Conservation (phyloP, 805 yeast species). For the Cyberlindnera americana region DNA sequence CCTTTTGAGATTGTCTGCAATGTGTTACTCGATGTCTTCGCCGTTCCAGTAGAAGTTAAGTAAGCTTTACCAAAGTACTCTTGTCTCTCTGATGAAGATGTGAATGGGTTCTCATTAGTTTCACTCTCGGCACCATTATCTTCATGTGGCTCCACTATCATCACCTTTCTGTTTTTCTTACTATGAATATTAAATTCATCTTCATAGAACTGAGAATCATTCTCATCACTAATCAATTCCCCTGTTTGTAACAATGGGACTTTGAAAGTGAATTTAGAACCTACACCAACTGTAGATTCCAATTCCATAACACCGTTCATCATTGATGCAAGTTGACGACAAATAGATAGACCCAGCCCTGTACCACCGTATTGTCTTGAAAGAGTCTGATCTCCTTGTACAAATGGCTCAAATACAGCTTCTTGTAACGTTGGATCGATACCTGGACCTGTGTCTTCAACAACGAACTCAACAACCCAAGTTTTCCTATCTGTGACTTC, state of each 20-base stretch:
- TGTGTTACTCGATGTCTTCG: conserved; percentile 21
- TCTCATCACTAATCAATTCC: conserved; percentile 29
- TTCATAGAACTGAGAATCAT: conserved; percentile 44
- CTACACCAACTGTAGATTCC: conserved; percentile 72
- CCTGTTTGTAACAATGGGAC: conserved; percentile 65
- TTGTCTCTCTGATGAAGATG: conserved; percentile 13
- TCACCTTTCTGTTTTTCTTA: conserved; percentile 45
- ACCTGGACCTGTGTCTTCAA: conserved; percentile 92
- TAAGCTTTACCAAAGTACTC: conserved; percentile 19
- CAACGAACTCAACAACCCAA: conserved; percentile 58
- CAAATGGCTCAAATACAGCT: conserved; percentile 91
- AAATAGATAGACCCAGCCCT: conserved; percentile 86
- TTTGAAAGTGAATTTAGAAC: conserved; percentile 78
- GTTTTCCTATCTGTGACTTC: conserved; percentile 28
- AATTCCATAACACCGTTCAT: conserved; percentile 85
- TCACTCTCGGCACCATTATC: not conserved
- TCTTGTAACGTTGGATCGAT: conserved; percentile 78
- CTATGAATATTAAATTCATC: conserved; percentile 64
- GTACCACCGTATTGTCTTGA: conserved; percentile 95
- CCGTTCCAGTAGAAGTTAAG: conserved; percentile 39
- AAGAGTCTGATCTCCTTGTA: conserved; percentile 93
- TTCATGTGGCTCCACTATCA: conserved; percentile 29
- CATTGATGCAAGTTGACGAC: conserved; percentile 84
- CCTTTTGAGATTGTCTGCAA: conserved; percentile 6
- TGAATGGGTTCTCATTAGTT: conserved; percentile 5